Evolutionary conservation across 257 asterid species (phyloP).

Genomic region (Solanum chaucha): DNA sequence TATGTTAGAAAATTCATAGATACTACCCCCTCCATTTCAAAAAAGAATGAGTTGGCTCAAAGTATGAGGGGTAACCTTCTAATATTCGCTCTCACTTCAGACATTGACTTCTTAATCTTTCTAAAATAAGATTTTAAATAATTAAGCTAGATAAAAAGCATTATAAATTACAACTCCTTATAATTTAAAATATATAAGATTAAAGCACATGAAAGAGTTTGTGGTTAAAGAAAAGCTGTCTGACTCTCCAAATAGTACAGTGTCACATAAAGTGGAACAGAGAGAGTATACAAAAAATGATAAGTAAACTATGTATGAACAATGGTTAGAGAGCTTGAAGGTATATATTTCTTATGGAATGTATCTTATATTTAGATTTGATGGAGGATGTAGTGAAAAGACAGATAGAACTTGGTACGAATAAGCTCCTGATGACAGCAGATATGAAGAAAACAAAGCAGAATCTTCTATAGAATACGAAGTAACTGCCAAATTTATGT

Average conservation of each 20-base stretch:
- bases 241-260: background rate
- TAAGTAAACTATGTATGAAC: background rate
- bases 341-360: background rate
- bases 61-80: background rate
- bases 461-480: background rate
- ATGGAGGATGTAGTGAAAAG: background rate
- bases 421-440: background rate
- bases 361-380: background rate
- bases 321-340: background rate
- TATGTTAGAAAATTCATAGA: background rate
- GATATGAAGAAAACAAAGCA: background rate
- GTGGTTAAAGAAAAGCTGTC: background rate
- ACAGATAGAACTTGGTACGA: background rate
- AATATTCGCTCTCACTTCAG: background rate
- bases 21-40: background rate
- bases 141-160: background rate
- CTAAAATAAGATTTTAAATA: background rate
- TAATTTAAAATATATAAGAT: background rate
- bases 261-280: background rate
- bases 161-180: background rate
- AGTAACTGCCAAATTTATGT: background rate
- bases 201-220: background rate
- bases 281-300: background rate
- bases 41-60: background rate
- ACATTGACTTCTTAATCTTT: background rate